Percentiles rank a stretch among this genome's conserved stretches.
phyloP scores from a whole-genome alignment of 306 rosid genomes.

The Vigna radiata region DNA sequence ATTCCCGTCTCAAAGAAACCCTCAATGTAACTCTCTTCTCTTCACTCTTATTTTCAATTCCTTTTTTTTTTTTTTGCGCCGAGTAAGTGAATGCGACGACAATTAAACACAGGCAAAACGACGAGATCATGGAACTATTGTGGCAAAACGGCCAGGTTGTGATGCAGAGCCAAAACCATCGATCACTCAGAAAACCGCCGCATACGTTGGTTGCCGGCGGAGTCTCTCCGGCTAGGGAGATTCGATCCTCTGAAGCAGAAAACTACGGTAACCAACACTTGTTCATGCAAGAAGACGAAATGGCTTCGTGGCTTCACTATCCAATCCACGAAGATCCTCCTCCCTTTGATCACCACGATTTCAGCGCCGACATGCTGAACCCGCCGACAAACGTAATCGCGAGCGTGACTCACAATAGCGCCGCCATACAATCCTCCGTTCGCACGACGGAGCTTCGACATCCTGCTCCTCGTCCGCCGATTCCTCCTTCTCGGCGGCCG shows the following conservation, averaged over 20 bases:
- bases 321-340: conserved; percentile 69
- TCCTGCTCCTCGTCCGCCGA: conserved; percentile 52
- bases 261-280: conserved; percentile 47
- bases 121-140: conserved; percentile 75
- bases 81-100: not conserved
- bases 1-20: conserved; percentile 56
- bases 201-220: not conserved
- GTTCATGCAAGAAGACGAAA: conserved; percentile 84
- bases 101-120: conserved; percentile 58
- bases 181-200: conserved; percentile 46
- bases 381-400: not conserved
- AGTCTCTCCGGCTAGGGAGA: conserved; percentile 45
- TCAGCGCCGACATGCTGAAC: conserved; percentile 60
- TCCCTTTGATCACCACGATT: conserved; percentile 52
- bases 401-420: conserved; percentile 9
- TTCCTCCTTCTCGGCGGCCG: conserved; percentile 47
- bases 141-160: conserved; percentile 79
- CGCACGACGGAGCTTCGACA: conserved; percentile 33
- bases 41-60: not conserved
- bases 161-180: conserved; percentile 65
- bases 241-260: conserved; percentile 38
- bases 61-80: not conserved
- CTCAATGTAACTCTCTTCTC: conserved; percentile 45
- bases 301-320: conserved; percentile 73
- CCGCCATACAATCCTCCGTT: not conserved